Base-by-base conservation (phyloP, 2,329 filamentous ascomycete genomes). In the Paracamarosporium sp. region DNA sequence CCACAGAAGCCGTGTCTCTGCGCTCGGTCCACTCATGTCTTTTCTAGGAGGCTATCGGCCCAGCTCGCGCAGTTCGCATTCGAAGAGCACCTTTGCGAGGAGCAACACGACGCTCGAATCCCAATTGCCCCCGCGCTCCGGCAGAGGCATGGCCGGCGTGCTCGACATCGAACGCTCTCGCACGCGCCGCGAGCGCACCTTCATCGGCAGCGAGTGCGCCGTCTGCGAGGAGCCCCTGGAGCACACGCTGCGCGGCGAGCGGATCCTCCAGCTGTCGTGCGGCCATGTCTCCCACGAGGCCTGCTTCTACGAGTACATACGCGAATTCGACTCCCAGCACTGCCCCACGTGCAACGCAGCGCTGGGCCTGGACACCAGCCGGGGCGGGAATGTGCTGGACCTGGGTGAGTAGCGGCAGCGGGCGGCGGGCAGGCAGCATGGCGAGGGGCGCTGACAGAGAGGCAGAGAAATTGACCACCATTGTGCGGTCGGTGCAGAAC, bases 251-350 rank as follows among this genome's bases (percentile, higher is more conserved):
- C 90, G 91, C 50, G 95, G 95, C 58, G 95, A 99, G 80, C 88
- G 93, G 65, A 93, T 99, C 60, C 82, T 99, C 53, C 95, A 98
- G 75, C 95, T 99, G 71, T 96, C 93, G 5, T 99, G 95, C 78
- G 87, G 89, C n/a, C 95, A 99, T 78, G 94, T 99, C 59, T 93
- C 94, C 11, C 95, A 99, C 75, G 95, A 98, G 77, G 95, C 94
- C 33, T 99, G 95, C 79, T 98, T 99, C 75, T 98, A 98, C 80
- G 95, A 99, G 78, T 97, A 96, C 74, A 96, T 99, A 69, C 91
- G 92, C 71, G 94, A 97, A 72, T 91, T 94, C 57, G 93, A 98
- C 66, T 91, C 91, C 52, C 93, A 98, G 71, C 93, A 92, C 71
- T 99, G 95, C 78, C 95, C 95, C 27, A 90, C 91, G 64, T 99